Evolutionary conservation across 129 eudicot species (phyloP).

Genomic region (Tagetes erecta): DNA sequence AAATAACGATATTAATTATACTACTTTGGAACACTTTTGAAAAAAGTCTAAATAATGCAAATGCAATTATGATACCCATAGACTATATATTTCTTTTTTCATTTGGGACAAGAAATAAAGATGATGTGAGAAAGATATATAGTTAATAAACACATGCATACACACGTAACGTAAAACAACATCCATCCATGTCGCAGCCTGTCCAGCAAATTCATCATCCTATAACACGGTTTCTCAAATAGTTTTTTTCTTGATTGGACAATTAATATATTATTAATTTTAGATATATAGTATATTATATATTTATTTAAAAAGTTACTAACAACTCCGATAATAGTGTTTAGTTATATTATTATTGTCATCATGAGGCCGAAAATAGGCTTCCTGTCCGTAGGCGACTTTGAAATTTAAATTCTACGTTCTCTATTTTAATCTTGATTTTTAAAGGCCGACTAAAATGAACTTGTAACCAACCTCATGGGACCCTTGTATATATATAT

Average conservation of each 20-base stretch:
- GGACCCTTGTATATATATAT: background rate
- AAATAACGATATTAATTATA: background rate
- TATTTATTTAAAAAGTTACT: too few relatives aligned
- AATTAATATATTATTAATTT: background rate
- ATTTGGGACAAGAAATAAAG: conserved; percentile 29
- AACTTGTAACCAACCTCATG: background rate
- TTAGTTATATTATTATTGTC: background rate
- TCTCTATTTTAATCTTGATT: background rate
- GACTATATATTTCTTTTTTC: background rate
- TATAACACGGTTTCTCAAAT: conserved; percentile 39
- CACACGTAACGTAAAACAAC: conserved; percentile 15
- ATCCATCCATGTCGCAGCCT: conserved; percentile 41
- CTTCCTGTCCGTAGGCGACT: background rate
- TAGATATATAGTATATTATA: too few relatives aligned
- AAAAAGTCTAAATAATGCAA: conserved; percentile 1
- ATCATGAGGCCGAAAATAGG: background rate
- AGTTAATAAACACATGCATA: background rate
- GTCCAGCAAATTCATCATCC: conserved; percentile 35
- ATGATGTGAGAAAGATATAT: conserved; percentile 29
- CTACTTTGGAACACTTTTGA: background rate
- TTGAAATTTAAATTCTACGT: background rate
- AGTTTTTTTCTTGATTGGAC: background rate
- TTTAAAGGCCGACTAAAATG: background rate
- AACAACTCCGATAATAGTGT: too few relatives aligned
- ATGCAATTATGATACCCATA: conserved; percentile 17